These are phyloP conservation scores for Aspergillus panamensis DNA, from an alignment of 495 filamentous ascomycete species.

Conservation along the genomic window DNA sequence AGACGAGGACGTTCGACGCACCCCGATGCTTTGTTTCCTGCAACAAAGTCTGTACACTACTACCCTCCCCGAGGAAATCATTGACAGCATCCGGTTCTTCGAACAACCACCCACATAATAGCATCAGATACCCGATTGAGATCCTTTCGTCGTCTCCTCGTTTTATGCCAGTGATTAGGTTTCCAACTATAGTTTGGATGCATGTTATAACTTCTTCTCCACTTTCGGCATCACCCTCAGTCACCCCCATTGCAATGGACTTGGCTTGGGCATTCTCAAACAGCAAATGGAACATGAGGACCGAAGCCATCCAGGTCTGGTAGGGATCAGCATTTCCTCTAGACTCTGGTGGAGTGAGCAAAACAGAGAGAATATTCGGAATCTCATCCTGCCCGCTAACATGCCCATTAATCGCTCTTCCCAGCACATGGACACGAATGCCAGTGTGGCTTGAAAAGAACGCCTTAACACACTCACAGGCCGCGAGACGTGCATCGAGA, in stretches of 20 bases:
- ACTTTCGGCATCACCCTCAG: slow-evolving; percentile 81
- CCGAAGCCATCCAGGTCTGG: slow-evolving; percentile 83
- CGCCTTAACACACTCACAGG: slow-evolving; percentile 85
- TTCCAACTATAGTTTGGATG: slow-evolving; percentile 80
- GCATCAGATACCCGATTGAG: slow-evolving; percentile 82
- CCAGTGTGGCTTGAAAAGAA: slow-evolving; percentile 78
- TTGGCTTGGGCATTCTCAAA: slow-evolving; percentile 81
- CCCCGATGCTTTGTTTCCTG: slow-evolving; percentile 65
- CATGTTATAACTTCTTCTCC: slow-evolving; percentile 96
- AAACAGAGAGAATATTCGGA: slow-evolving; percentile 83
- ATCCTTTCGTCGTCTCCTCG: slow-evolving; percentile 76
- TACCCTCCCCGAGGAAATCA: slow-evolving; percentile 93
- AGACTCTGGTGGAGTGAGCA: slow-evolving; percentile 60
- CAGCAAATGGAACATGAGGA: slow-evolving; percentile 87
- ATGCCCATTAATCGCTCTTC: slow-evolving; percentile 86
- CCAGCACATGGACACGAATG: slow-evolving; percentile 80
- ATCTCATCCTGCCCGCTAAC: slow-evolving; percentile 72
- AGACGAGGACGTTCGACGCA: slow-evolving; percentile 58
- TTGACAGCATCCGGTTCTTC: slow-evolving; percentile 90
- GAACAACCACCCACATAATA: slow-evolving; percentile 89
- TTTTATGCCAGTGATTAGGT: slow-evolving; percentile 72
- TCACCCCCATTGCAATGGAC: slow-evolving; percentile 70
- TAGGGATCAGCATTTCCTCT: slow-evolving; percentile 74
- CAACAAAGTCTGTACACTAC: slow-evolving; percentile 79
- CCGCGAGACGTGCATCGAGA: slow-evolving; percentile 78